A percentile compares a stretch with the other conserved stretches of the same genome.
Evolutionary conservation across 805 yeast species (phyloP).

Genomic region (Saturnispora bothae): DNA sequence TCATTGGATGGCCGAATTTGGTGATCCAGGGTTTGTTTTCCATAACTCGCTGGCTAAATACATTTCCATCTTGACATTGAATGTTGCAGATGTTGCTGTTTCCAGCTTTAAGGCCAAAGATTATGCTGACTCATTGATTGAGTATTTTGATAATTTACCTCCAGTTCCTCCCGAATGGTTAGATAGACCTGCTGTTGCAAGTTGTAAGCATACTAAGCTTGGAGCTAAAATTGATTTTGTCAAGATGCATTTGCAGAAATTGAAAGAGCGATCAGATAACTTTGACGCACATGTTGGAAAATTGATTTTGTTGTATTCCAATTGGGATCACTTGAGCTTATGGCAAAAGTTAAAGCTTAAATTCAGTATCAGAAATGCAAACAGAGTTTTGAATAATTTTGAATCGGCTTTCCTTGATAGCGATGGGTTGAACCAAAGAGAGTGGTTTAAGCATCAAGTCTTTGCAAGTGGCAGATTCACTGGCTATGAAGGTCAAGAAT

Average conservation of each 20-base stretch:
- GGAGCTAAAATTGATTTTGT: not conserved
- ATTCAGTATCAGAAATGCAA: constrained; percentile 23
- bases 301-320: constrained; percentile 17
- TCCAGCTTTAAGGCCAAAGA: constrained; percentile 32
- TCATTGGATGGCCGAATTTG: constrained; percentile 56
- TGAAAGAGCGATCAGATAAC: not conserved
- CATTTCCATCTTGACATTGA: constrained; percentile 39
- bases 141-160: constrained; percentile 32
- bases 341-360: constrained; percentile 22
- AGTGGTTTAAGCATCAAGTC: constrained; percentile 51
- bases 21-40: constrained; percentile 50
- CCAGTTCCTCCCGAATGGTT: constrained; percentile 22
- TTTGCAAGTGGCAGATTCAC: constrained; percentile 51
- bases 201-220: not conserved
- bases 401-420: constrained; percentile 38
- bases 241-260: not conserved
- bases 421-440: constrained; percentile 39
- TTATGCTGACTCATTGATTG: constrained; percentile 43
- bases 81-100: constrained; percentile 39
- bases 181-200: not conserved
- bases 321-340: constrained; percentile 18
- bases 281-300: not conserved
- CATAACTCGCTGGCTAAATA: constrained; percentile 49
- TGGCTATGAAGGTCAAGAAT: constrained; percentile 48
- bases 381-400: constrained; percentile 30